These are phyloP conservation scores for Aethionema arabicum DNA, from an alignment of 345 rosid genomes.

Conservation along the genomic window DNA sequence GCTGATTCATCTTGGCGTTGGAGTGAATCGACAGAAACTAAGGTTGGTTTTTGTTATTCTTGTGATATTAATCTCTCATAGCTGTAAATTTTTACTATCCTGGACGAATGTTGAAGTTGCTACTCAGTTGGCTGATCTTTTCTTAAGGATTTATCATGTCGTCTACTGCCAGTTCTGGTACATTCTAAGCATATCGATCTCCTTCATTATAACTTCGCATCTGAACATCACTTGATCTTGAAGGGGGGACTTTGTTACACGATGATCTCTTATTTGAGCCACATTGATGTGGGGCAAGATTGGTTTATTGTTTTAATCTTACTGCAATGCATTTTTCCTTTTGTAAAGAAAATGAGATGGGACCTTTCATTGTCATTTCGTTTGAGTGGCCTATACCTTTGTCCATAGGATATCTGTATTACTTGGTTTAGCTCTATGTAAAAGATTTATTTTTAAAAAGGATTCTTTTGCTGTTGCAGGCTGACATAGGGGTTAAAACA, in stretches of 20 bases:
- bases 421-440: constrained; percentile 3
- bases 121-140: constrained; percentile 18
- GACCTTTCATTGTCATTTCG: constrained; percentile 19
- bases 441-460: constrained; percentile 13
- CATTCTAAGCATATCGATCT: not conserved
- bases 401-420: not conserved
- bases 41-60: constrained; percentile 53
- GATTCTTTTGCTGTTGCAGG: constrained; percentile 50
- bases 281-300: constrained; percentile 1
- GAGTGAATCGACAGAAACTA: constrained; percentile 67
- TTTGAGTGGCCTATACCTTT: constrained; percentile 11
- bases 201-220: constrained; percentile 1
- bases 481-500: constrained; percentile 92
- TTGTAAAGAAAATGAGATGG: not conserved
- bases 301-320: constrained; percentile 10
- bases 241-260: not conserved
- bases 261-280: constrained; percentile 10
- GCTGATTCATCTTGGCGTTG: constrained; percentile 67
- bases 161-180: not conserved
- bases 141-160: not conserved
- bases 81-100: constrained; percentile 4
- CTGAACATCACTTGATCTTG: not conserved
- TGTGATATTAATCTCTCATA: constrained; percentile 6
- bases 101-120: constrained; percentile 14
- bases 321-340: constrained; percentile 24